Evolutionary conservation across 2,329 filamentous ascomycete species (phyloP).

Genomic region (Aspergillus fischeri): DNA sequence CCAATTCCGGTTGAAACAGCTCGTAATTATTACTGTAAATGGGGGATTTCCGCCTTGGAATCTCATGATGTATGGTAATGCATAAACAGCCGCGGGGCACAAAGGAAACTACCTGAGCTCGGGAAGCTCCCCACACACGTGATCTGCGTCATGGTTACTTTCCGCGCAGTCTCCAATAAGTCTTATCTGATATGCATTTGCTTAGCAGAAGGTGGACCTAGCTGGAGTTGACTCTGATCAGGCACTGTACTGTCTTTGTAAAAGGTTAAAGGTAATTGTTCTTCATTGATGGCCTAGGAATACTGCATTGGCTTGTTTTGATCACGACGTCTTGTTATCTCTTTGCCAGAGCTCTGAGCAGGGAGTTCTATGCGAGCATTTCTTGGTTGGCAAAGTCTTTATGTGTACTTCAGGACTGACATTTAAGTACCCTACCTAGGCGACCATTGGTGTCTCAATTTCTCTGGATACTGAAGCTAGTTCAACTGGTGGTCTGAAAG

Average conservation of each 20-base stretch:
- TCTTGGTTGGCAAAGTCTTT: neutral
- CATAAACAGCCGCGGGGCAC: slow-evolving; percentile 13
- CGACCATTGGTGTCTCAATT: neutral
- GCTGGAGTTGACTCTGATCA: neutral
- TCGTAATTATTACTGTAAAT: slow-evolving; percentile 2
- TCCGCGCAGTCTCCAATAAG: slow-evolving; percentile 13
- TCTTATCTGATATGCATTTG: neutral
- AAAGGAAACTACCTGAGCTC: neutral
- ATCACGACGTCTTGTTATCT: neutral
- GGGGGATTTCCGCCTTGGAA: slow-evolving; percentile 4
- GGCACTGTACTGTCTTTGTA: neutral
- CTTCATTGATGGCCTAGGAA: neutral
- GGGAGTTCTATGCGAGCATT: neutral
- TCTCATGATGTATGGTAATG: slow-evolving; percentile 6
- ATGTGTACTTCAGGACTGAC: neutral
- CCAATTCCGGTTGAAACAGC: neutral
- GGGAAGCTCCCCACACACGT: slow-evolving; percentile 25
- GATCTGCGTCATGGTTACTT: slow-evolving; percentile 16
- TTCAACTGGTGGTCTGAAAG: neutral
- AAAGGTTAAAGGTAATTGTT: neutral
- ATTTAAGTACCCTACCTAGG: neutral
- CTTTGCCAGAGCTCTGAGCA: neutral
- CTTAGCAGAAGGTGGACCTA: neutral
- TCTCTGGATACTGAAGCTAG: neutral
- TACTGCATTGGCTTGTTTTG: neutral